Evolutionary conservation across 164 flowering plant genomes (phyloP).

Genomic region (Warburgia ugandensis): DNA sequence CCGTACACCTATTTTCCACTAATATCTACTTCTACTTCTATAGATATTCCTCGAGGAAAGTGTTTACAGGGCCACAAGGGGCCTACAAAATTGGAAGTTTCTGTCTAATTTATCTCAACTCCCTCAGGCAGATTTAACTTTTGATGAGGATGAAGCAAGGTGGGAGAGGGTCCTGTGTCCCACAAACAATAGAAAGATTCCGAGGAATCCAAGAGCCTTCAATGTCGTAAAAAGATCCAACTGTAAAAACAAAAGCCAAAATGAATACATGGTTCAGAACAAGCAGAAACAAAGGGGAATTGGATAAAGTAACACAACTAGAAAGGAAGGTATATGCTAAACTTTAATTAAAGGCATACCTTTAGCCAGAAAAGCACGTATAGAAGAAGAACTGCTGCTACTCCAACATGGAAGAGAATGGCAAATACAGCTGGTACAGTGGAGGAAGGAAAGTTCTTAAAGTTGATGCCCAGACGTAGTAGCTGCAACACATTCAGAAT

Average conservation of each 20-base stretch:
- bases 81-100: too few relatives aligned
- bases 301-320: neutral
- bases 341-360: too few relatives aligned
- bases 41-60: too few relatives aligned
- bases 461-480: conserved; percentile 62
- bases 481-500: conserved; percentile 35
- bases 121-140: conserved; percentile 84
- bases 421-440: conserved; percentile 65
- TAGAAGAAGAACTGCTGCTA: conserved; percentile 70
- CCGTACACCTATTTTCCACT: too few relatives aligned
- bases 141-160: conserved; percentile 67
- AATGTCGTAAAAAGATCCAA: conserved; percentile 86
- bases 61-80: too few relatives aligned
- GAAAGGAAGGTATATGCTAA: too few relatives aligned
- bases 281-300: neutral
- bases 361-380: conserved; percentile 91
- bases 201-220: conserved; percentile 69
- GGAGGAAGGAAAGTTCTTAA: conserved; percentile 77
- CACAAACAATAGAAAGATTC: conserved; percentile 59
- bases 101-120: too few relatives aligned
- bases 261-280: neutral
- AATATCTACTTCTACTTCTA: too few relatives aligned
- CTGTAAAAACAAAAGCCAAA: conserved; percentile 40
- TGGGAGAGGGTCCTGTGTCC: conserved; percentile 87
- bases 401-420: conserved; percentile 70